A percentile compares a stretch with the other conserved stretches of the same genome.
phyloP scores from a whole-genome alignment of 2,329 filamentous ascomycete species.

The Ustulina deusta region DNA sequence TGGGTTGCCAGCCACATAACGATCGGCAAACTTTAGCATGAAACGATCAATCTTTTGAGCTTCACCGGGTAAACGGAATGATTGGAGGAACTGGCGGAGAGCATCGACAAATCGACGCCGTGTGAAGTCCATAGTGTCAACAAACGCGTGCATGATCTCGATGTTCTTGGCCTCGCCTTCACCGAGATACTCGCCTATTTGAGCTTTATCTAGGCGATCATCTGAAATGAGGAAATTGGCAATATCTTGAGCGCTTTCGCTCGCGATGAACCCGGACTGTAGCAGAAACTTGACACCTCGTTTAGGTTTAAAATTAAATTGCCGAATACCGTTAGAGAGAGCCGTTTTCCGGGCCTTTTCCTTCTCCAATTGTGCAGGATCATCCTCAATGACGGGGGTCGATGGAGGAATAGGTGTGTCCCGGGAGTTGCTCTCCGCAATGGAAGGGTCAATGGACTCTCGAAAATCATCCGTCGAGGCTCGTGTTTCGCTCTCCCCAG shows the following conservation, averaged over 20 bases:
- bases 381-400: constrained; percentile 83
- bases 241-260: constrained; percentile 82
- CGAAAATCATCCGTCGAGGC: constrained; percentile 68
- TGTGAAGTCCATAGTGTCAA: constrained; percentile 93
- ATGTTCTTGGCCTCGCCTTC: constrained; percentile 95
- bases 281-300: constrained; percentile 87
- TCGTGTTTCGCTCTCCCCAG: constrained; percentile 63
- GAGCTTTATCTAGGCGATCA: constrained; percentile 88
- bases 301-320: constrained; percentile 99
- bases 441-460: constrained; percentile 80
- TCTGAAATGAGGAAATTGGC: constrained; percentile 84
- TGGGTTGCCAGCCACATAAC: constrained; percentile 93
- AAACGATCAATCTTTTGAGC: constrained; percentile 99
- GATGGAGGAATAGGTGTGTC: constrained; percentile 71
- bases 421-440: constrained; percentile 70
- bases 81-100: constrained; percentile 89
- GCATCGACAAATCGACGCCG: constrained; percentile 94
- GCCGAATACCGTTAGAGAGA: constrained; percentile 84
- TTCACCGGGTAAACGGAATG: constrained; percentile 94
- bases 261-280: constrained; percentile 87
- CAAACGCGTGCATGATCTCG: constrained; percentile 98
- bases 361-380: constrained; percentile 92
- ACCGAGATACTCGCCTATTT: constrained; percentile 93
- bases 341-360: constrained; percentile 95
- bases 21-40: constrained; percentile 98